These are phyloP conservation scores for Penicillium sp. DNA, from an alignment of 2,329 filamentous ascomycete genomes.

Conservation along the genomic window DNA sequence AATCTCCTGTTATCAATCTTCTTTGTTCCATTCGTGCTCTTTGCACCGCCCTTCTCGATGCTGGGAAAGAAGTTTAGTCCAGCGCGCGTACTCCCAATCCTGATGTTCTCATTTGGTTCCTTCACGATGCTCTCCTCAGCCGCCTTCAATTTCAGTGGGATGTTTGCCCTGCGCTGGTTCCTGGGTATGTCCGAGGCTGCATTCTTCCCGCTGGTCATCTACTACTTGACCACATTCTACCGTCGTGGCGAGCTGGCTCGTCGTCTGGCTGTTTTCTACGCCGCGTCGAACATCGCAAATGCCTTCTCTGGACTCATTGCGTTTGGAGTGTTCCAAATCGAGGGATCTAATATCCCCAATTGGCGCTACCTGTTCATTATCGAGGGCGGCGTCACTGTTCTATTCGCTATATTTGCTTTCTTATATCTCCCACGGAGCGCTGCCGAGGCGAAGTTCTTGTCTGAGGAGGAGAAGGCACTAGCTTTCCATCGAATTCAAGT, in stretches of 20 bases:
- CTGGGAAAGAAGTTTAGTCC: slow-evolving; percentile 61
- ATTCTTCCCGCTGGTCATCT: slow-evolving; percentile 62
- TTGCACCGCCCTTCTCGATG: slow-evolving; percentile 57
- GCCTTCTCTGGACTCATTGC: slow-evolving; percentile 55
- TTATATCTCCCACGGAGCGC: slow-evolving; percentile 61
- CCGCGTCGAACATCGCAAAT: slow-evolving; percentile 63
- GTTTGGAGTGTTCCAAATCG: slow-evolving; percentile 54
- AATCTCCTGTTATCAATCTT: slow-evolving; percentile 63
- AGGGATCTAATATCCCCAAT: slow-evolving; percentile 39
- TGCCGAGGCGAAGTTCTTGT: slow-evolving; percentile 57
- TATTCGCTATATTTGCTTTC: slow-evolving; percentile 56
- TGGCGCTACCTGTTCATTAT: slow-evolving; percentile 51
- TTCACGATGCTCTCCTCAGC: slow-evolving; percentile 54
- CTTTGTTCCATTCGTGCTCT: slow-evolving; percentile 65
- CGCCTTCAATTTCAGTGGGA: slow-evolving; percentile 53
- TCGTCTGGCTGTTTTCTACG: slow-evolving; percentile 65
- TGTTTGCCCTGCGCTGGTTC: slow-evolving; percentile 62
- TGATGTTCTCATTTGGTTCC: slow-evolving; percentile 61
- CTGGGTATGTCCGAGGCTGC: slow-evolving; percentile 59
- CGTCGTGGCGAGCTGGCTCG: slow-evolving; percentile 61
- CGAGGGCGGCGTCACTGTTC: slow-evolving; percentile 52
- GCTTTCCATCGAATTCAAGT: slow-evolving; percentile 67
- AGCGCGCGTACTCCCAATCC: slow-evolving; percentile 53
- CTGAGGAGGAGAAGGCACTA: slow-evolving; percentile 55
- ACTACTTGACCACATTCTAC: slow-evolving; percentile 60